Base-by-base conservation (phyloP, 305 asterid genomes). In the Euphrasia arctica region DNA sequence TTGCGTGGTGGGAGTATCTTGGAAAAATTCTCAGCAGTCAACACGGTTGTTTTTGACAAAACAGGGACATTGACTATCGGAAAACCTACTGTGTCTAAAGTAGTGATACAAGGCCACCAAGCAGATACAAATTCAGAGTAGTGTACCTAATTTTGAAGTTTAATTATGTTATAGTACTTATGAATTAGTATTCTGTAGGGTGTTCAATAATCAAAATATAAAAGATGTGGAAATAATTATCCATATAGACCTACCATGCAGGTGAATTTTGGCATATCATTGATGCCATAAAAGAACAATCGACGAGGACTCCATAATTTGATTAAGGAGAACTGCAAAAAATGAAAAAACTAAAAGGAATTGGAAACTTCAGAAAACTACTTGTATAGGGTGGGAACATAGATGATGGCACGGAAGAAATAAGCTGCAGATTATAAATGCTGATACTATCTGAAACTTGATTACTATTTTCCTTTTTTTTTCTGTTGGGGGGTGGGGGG, bases 1-100 rank as follows among this genome's bases (percentile, higher is more conserved):
- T 82, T 93, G 82, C 99, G 99, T 64, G 99, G 99, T 69, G 99
- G 99, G 68, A 88, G 89, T 71, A 75, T 90, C 75, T 78, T 93
- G 71, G 99, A 93, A 74, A 90, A 75, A 69, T 88, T 93, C 82
- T 81, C 99, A 1, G 67, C 80, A 62, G 96, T 93, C 51, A 72
- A 93, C 67, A 74, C 95, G 31, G 63, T 93, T 68, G 97, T 93
- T 65, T 93, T 93, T 83, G 99, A 93, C 72, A 93, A 90, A 79
- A 93, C 99, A 28, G 99, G 99, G 75, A 93, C 99, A 41, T 66
- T 93, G 74, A 93, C 99, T 29, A 75, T 86, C 61, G 97, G 99
- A 65, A 88, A 78, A 76, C 99, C 99, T 74, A 81, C 79, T 54
- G 99, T 93, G 82, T 88, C 95, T 50, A 82, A 79, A 80, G 82